Evolutionary conservation across 2,329 filamentous ascomycete genomes (phyloP).

Genomic region (Colletotrichum coccodes): DNA sequence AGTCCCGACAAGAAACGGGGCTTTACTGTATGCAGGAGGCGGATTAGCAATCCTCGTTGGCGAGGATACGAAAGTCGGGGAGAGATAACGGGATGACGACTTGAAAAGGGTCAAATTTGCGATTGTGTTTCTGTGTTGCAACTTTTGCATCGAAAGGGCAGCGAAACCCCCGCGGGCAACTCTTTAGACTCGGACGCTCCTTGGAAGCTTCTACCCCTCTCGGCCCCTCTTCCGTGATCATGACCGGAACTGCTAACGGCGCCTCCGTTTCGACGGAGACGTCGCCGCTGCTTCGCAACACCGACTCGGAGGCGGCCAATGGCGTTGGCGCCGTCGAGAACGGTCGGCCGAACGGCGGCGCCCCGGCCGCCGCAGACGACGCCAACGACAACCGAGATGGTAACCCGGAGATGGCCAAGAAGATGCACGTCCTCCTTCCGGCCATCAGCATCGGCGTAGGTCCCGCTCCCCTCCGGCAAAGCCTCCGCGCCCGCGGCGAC

Average conservation of each 20-base stretch:
- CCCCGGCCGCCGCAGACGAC: not conserved
- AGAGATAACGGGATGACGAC: not conserved
- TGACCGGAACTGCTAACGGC: conserved; percentile 20
- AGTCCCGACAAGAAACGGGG: conserved; percentile 14
- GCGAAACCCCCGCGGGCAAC: not conserved
- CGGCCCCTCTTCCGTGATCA: not conserved
- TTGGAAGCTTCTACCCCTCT: not conserved
- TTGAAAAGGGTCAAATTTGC: not conserved
- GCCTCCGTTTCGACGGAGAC: conserved; percentile 35
- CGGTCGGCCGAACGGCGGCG: conserved; percentile 30
- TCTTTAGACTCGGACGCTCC: not conserved
- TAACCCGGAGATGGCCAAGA: conserved; percentile 42
- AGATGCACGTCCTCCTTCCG: conserved; percentile 49
- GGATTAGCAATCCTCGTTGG: conserved; percentile 9
- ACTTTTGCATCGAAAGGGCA: not conserved
- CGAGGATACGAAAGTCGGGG: not conserved
- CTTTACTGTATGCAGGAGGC: conserved; percentile 16
- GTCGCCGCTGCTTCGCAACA: conserved; percentile 40
- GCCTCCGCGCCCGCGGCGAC: not conserved
- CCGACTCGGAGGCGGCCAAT: conserved; percentile 10
- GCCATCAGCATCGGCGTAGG: conserved; percentile 51
- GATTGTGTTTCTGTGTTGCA: not conserved
- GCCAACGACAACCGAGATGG: conserved; percentile 33
- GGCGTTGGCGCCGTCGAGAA: conserved; percentile 7
- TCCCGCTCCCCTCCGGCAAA: not conserved